Conservation (phyloP, 768 basidiomycete genomes). For the Suillus luteus region DNA sequence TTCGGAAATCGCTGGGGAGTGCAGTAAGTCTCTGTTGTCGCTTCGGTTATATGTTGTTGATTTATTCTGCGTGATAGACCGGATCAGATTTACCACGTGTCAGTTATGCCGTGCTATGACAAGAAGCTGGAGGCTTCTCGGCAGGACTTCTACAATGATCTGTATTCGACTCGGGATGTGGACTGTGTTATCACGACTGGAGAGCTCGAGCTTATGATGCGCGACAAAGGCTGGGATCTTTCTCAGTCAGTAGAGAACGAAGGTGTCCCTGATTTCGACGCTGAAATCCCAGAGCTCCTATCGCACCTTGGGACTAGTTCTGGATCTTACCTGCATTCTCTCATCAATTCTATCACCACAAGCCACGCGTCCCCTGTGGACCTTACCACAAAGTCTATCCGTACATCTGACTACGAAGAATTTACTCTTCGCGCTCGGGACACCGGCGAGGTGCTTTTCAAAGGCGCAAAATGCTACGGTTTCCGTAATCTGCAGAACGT, state of each 20-base stretch:
- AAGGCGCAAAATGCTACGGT: slow-evolving; percentile 94
- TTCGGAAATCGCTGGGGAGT: slow-evolving; percentile 67
- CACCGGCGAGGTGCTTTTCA: slow-evolving; percentile 72
- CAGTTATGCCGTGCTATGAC: slow-evolving; percentile 99
- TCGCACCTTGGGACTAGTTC: slow-evolving; percentile 84
- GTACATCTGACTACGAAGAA: slow-evolving; percentile 79
- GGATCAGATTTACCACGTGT: slow-evolving; percentile 89
- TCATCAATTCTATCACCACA: slow-evolving; percentile 57
- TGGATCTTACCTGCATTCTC: slow-evolving; percentile 86
- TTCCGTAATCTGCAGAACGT: slow-evolving; percentile 97
- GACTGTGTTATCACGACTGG: slow-evolving; percentile 98
- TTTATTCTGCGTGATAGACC: slow-evolving; percentile 50
- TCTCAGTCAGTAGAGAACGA: slow-evolving; percentile 57
- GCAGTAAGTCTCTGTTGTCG: slow-evolving; percentile 51
- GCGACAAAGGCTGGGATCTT: slow-evolving; percentile 80
- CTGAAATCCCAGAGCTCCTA: slow-evolving; percentile 68
- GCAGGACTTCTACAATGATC: slow-evolving; percentile 84
- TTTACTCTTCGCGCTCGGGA: slow-evolving; percentile 50
- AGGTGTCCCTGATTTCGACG: slow-evolving; percentile 27
- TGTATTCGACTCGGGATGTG: slow-evolving; percentile 85
- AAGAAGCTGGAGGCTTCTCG: slow-evolving; percentile 98
- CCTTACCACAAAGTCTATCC: slow-evolving; percentile 58
- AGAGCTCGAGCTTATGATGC: slow-evolving; percentile 85
- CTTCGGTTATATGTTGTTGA: slow-evolving; percentile 11
- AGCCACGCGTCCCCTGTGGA: slow-evolving; percentile 47